These are phyloP conservation scores for Barnettozyma hawaiiensis DNA, from an alignment of 1,139 yeast species.

Conservation along the genomic window DNA sequence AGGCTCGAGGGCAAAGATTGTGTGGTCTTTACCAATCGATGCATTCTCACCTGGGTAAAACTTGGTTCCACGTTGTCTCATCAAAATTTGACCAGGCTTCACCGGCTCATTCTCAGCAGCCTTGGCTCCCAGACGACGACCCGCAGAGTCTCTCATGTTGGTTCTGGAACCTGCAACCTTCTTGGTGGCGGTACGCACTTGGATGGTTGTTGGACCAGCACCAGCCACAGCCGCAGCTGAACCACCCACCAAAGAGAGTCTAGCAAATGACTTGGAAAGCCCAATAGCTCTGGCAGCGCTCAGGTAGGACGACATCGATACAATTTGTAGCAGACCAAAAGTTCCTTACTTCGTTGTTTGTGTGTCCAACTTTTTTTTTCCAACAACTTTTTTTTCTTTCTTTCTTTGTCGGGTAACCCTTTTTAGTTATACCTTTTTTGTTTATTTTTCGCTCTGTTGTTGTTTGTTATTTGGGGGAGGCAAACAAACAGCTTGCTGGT, in stretches of 20 bases:
- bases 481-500: not conserved
- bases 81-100: constrained; percentile 79
- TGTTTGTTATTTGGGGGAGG: not conserved
- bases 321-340: no score
- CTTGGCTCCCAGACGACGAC: constrained; percentile 91
- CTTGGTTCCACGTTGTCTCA: constrained; percentile 96
- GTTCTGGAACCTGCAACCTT: constrained; percentile 92
- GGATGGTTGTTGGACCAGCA: constrained; percentile 24
- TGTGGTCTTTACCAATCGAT: constrained; percentile 90
- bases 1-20: constrained; percentile 85
- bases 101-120: constrained; percentile 61
- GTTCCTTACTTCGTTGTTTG: not conserved
- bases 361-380: constrained; percentile 3
- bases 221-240: not conserved
- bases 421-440: no score
- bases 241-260: constrained; percentile 7
- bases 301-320: constrained; percentile 17
- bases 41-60: constrained; percentile 93
- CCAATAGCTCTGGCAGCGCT: constrained; percentile 14
- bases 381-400: not conserved
- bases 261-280: constrained; percentile 12
- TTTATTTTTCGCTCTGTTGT: not conserved
- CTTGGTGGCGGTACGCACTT: constrained; percentile 87
- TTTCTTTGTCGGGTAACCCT: not conserved
- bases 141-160: constrained; percentile 90